Base-by-base conservation (phyloP, 257 asterid genomes). In the Solanum pinnatisectum region DNA sequence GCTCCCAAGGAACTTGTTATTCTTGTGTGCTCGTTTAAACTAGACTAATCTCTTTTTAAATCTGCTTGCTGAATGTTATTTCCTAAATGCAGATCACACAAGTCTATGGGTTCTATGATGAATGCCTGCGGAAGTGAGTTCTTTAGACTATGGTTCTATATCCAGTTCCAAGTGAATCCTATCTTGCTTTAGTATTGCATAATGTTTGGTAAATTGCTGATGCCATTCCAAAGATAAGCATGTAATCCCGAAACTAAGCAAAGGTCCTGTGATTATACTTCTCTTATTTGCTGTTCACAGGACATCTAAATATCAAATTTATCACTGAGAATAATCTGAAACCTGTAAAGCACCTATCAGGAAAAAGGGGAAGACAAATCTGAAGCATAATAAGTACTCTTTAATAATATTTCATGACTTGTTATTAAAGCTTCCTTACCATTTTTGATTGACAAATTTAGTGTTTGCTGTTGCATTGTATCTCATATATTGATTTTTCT, bases 71-170 rank as follows among this genome's bases (percentile, higher is more conserved):
- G 84, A 86, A 86, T 73, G 59, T 86, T 49, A 39, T 11, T 42
- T 86, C 74, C 56, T 72, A 73, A 46, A 73, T 90, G 93, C 94
- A 92, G 94, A 92, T 92, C 83, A 92, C 94, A 1, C 94, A 92
- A 87, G 94, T 92, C 63, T 92, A 91, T 90, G 94, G 94, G 67
- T 92, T 92, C 89, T 92, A 91, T 83, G 94, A 92, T 77, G 94
- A 91, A 83, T 92, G 94, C 89, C 83, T 92, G 89, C 88, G 94
- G 87, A 92, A 92, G 94, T 92, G 49, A 92, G 94, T 90, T 87
- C 89, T 72, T 72, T 59, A 84, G 16, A 52, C 59, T 85, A 15
- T 71, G 23, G 86, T 39, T 44, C 73, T 74, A 44, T 42, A 42
- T 18, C 68, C 65, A 35, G 86, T 18, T 35, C 67, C 82, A 40